Conservation (phyloP, 225 moss, liverwort and hornwort species). For the Marchantia polymorpha region DNA sequence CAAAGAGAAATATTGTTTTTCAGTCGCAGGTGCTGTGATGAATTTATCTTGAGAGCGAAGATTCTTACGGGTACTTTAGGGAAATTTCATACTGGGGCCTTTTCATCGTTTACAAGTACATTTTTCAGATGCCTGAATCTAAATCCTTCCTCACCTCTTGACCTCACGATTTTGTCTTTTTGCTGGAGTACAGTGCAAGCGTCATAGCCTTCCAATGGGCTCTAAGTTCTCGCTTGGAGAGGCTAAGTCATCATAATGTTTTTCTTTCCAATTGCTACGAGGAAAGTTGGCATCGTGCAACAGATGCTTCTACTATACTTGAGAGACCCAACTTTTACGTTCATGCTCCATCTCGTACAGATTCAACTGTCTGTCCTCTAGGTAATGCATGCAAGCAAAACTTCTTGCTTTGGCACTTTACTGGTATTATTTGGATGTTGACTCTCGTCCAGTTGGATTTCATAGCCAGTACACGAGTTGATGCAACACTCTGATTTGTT, state of each 20-base stretch:
- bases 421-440: background rate
- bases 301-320: conserved; percentile 24
- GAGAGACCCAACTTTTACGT: conserved; percentile 48
- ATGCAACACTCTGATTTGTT: background rate
- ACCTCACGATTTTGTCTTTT: background rate
- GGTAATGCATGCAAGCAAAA: conserved; percentile 12
- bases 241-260: conserved; percentile 42
- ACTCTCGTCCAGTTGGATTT: background rate
- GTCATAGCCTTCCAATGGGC: conserved; percentile 53
- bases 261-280: conserved; percentile 47
- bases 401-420: background rate
- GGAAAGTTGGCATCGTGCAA: conserved; percentile 45
- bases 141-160: background rate
- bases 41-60: background rate
- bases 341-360: conserved; percentile 46
- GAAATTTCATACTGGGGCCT: too few species aligned
- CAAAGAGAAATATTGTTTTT: background rate
- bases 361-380: conserved; percentile 38
- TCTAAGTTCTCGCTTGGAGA: conserved; percentile 26
- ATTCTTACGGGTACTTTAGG: too few species aligned
- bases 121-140: too few species aligned
- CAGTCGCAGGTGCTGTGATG: background rate
- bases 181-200: conserved; percentile 36
- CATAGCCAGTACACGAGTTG: background rate
- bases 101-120: too few species aligned